These are phyloP conservation scores for Lagenidium giganteum DNA, from an alignment of 352 stramenopile species.

Conservation along the genomic window DNA sequence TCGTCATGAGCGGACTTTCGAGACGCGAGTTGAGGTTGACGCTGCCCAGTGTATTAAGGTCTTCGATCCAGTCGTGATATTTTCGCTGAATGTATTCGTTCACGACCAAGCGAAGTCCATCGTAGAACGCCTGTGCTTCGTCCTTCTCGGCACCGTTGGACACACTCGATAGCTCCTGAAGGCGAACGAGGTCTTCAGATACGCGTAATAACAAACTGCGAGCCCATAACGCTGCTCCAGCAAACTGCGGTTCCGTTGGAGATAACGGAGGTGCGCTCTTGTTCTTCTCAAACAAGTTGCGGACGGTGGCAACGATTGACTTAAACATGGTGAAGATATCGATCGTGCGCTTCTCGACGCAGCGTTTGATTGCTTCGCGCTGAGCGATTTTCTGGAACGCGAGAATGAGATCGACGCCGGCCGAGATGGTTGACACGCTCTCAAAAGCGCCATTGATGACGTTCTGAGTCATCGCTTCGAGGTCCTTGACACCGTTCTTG, in stretches of 20 bases:
- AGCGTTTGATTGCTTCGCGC: conserved; percentile 85
- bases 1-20: conserved; percentile 76
- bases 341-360: conserved; percentile 89
- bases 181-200: conserved; percentile 50
- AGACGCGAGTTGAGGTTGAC: conserved; percentile 58
- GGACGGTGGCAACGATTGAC: conserved; percentile 46
- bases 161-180: conserved; percentile 49
- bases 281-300: conserved; percentile 88
- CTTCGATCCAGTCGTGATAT: conserved; percentile 82
- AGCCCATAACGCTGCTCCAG: conserved; percentile 89
- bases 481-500: conserved; percentile 93
- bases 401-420: conserved; percentile 84
- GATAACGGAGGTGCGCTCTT: conserved; percentile 69
- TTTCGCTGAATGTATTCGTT: conserved; percentile 82
- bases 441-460: conserved; percentile 92
- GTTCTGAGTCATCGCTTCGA: conserved; percentile 93
- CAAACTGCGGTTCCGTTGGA: conserved; percentile 85
- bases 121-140: conserved; percentile 55
- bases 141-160: conserved; percentile 63
- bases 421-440: conserved; percentile 71
- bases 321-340: conserved; percentile 88
- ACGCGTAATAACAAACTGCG: conserved; percentile 61
- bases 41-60: conserved; percentile 59
- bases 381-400: conserved; percentile 88
- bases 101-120: conserved; percentile 53